phyloP scores from a whole-genome alignment of 2,329 filamentous ascomycete genomes.

The Ophioceras dolichostomum region DNA sequence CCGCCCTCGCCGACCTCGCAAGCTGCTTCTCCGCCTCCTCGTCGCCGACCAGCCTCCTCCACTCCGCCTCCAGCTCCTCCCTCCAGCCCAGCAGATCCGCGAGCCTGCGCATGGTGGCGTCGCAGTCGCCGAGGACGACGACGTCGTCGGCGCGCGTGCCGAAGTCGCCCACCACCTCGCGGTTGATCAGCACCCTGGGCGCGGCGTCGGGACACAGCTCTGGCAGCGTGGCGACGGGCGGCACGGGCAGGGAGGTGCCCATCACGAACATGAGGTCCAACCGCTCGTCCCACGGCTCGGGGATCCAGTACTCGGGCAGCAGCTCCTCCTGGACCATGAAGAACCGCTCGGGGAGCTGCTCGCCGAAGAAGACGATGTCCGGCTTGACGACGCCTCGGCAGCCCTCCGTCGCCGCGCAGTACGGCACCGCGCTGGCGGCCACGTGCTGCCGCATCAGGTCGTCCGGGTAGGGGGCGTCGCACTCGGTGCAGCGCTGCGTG shows the following conservation, averaged over 20 bases:
- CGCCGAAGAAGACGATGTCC: constrained; percentile 91
- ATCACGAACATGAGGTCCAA: constrained; percentile 24
- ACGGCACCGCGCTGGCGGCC: constrained; percentile 53
- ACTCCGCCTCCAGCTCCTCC: constrained; percentile 69
- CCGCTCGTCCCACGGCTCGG: no score
- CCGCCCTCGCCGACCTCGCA: no score
- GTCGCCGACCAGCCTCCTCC: constrained; percentile 55
- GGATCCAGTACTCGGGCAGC: no score
- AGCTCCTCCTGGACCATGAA: constrained; percentile 37
- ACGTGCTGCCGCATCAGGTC: constrained; percentile 63
- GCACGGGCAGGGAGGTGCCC: constrained; percentile 19
- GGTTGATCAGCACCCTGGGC: constrained; percentile 78
- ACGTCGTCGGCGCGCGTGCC: constrained; percentile 77
- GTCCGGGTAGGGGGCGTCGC: constrained; percentile 57
- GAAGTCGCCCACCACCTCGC: constrained; percentile 68
- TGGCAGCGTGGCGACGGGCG: constrained; percentile 79
- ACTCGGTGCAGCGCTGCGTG: constrained; percentile 82
- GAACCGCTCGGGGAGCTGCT: constrained; percentile 46
- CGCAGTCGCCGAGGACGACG: constrained; percentile 68
- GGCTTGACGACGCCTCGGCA: constrained; percentile 82
- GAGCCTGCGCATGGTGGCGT: constrained; percentile 65
- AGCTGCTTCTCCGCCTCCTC: constrained; percentile 39
- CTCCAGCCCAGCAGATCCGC: constrained; percentile 75
- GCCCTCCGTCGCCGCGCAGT: constrained; percentile 38
- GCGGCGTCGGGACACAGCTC: constrained; percentile 44